Conservation (phyloP, 2,329 filamentous ascomycete species). For the Calonectria multiphialidica region DNA sequence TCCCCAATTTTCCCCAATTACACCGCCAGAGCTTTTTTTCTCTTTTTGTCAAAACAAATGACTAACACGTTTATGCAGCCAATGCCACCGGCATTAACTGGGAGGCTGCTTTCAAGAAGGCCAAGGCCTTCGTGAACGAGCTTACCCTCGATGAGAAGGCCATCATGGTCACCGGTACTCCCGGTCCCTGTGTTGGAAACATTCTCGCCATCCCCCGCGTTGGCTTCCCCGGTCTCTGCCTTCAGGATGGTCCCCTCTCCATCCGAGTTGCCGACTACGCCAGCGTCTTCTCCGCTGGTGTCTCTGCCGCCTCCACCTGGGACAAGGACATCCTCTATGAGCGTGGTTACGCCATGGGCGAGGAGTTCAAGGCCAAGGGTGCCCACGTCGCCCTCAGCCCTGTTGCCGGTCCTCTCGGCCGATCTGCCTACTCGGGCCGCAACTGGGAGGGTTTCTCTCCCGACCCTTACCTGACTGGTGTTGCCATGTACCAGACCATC, state of each 20-base stretch:
- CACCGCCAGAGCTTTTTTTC: not conserved
- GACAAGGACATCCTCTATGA: conserved; percentile 77
- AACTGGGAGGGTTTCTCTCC: conserved; percentile 76
- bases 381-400: conserved; percentile 73
- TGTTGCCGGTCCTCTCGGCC: conserved; percentile 57
- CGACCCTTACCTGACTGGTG: conserved; percentile 76
- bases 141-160: conserved; percentile 47
- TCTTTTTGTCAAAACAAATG: not conserved
- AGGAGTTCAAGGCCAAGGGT: conserved; percentile 79
- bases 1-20: too few relatives aligned
- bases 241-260: conserved; percentile 51
- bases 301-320: conserved; percentile 74
- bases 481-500: conserved; percentile 54
- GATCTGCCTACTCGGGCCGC: conserved; percentile 62
- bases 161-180: conserved; percentile 49
- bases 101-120: conserved; percentile 52
- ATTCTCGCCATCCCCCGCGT: conserved; percentile 54
- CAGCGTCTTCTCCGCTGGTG: conserved; percentile 63
- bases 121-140: conserved; percentile 46
- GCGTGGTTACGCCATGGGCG: conserved; percentile 64
- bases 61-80: conserved; percentile 42
- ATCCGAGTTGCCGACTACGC: conserved; percentile 55
- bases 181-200: conserved; percentile 50
- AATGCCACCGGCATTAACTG: conserved; percentile 53
- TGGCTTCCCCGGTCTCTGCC: conserved; percentile 57